Evolutionary conservation across 805 yeast species (phyloP).

Genomic region (Yarrowia hollandica): DNA sequence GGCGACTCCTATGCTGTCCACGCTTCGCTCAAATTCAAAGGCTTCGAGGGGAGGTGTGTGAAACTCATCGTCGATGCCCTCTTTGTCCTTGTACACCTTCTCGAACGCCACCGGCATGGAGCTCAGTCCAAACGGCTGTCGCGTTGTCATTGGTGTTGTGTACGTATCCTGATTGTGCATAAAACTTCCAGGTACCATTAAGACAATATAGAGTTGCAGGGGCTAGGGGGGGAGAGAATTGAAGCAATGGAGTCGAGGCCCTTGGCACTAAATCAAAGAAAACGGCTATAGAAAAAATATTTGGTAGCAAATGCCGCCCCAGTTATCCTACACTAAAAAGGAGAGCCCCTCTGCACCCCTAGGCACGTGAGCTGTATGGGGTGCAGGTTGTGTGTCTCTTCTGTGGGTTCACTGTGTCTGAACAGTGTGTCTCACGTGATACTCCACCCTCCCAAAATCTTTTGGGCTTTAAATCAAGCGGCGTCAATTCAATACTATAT

Average conservation of each 20-base stretch:
- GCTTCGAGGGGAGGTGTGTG: conserved; percentile 17
- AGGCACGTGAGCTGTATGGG: conserved; percentile 27
- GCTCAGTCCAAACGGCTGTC: conserved; percentile 30
- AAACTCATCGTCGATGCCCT: conserved; percentile 24
- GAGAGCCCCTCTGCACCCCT: not conserved
- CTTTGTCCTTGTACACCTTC: conserved; percentile 27
- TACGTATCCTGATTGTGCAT: conserved; percentile 20
- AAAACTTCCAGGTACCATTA: conserved; percentile 13
- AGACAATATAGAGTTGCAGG: conserved; percentile 27
- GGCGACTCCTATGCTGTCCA: conserved; percentile 26
- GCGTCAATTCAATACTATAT: no score
- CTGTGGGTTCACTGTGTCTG: no score
- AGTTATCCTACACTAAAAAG: not conserved
- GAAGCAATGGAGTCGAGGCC: not conserved
- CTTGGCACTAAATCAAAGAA: not conserved
- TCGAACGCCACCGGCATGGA: conserved; percentile 30
- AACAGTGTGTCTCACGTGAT: no score
- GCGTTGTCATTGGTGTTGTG: conserved; percentile 29
- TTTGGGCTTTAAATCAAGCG: no score
- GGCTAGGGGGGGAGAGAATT: conserved; percentile 25
- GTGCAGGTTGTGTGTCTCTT: not conserved
- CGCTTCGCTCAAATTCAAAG: conserved; percentile 27
- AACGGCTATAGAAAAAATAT: not conserved
- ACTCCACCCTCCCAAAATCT: no score
- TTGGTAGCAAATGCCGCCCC: not conserved